Percentiles rank a stretch among this genome's conserved stretches.
phyloP scores from a whole-genome alignment of 148 eudicot species.

The Silene latifolia region DNA sequence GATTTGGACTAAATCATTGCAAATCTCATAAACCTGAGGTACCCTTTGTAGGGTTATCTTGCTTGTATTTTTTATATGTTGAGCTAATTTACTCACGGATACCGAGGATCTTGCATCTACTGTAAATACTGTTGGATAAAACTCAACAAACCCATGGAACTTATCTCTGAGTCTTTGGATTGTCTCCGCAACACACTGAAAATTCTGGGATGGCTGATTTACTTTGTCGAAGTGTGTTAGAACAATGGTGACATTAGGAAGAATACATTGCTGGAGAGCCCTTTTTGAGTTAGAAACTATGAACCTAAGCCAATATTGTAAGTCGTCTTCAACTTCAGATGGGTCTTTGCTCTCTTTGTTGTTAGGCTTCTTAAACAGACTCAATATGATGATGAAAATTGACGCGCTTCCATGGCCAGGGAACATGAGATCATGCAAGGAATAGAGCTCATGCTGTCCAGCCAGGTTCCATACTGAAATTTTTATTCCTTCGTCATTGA shows the following conservation, averaged over 20 bases:
- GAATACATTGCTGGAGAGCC: constrained; percentile 78
- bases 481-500: constrained; percentile 68
- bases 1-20: constrained; percentile 57
- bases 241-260: constrained; percentile 74
- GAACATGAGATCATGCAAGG: constrained; percentile 88
- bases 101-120: constrained; percentile 89
- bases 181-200: constrained; percentile 45
- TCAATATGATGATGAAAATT: constrained; percentile 55
- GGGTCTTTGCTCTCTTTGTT: constrained; percentile 73
- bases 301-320: constrained; percentile 88
- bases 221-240: constrained; percentile 80
- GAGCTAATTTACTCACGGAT: constrained; percentile 66
- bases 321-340: constrained; percentile 74
- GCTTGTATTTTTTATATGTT: constrained; percentile 64
- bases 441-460: constrained; percentile 66
- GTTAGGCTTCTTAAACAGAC: constrained; percentile 57
- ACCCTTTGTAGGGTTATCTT: constrained; percentile 64
- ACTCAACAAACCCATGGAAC: constrained; percentile 60
- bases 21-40: constrained; percentile 77
- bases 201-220: constrained; percentile 45
- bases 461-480: constrained; percentile 87
- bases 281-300: constrained; percentile 82
- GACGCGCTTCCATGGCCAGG: constrained; percentile 95
- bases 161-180: constrained; percentile 65
- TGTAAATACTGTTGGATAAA: constrained; percentile 80